Base-by-base conservation (phyloP, 2,329 filamentous ascomycete genomes). In the Beauveria caledonica region DNA sequence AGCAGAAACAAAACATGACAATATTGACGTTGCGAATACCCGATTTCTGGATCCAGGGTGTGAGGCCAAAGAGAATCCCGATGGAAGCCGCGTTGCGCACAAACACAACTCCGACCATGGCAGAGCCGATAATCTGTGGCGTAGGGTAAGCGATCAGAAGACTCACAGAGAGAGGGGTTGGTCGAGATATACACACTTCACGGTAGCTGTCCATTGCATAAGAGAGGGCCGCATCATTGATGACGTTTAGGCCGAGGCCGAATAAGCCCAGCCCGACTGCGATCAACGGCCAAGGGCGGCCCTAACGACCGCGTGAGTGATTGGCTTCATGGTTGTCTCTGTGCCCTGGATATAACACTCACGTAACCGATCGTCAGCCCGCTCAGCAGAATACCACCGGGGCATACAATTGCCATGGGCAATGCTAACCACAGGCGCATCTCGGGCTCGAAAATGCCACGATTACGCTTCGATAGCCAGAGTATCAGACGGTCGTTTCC, bases 401-500 rank as follows among this genome's bases (percentile, higher is more conserved):
- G 64, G 64, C 71, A 65, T 1, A 65, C 50, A 3, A 73, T 21
- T 0, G 67, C 67, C 4, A 64, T 51, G 7, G 63, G 64, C n/a
- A 49, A 45, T 5, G 73, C 74, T 11, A 83, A 66, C 79, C 64
- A 75, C 17, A 78, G 64, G 1, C 76, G 68, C 70, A 77, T 77
- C 58, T 78, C 76, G 0, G 76, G 76, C 62, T 78, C 76, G 49
- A 74, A 77, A 36, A 74, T 69, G 7, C 74, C 75, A 1, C 69
- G 68, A 10, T 77, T 76, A 0, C 71, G 67, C 19, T 67, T 69
- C 0, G 76, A 66, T 11, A 75, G 66, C 44, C 66, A 68, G 5
- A 74, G 25, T 27, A 76, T 73, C 1, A 69, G 69, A 64, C 68
- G 67, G 62, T 78, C 76, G 1, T 71, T 71, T 1, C 77, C 40